phyloP scores from a whole-genome alignment of 2,329 filamentous ascomycete genomes.

The Beauveria australis region DNA sequence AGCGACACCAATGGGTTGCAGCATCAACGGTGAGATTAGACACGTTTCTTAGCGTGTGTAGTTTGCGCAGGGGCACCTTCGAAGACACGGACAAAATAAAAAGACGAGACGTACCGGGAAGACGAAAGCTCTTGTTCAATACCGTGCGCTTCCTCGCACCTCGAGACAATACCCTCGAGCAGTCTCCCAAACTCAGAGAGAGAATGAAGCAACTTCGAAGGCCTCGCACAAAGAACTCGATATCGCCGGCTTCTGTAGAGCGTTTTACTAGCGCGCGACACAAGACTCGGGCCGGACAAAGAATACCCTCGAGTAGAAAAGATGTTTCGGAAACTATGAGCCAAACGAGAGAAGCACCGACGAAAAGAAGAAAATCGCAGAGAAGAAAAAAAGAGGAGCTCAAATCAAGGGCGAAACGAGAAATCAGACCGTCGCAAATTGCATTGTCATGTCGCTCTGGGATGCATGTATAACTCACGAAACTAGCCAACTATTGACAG shows the following conservation, averaged over 20 bases:
- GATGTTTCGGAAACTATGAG: background rate
- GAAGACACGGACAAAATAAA: background rate
- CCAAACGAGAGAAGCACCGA: background rate
- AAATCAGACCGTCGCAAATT: slow-evolving; percentile 6
- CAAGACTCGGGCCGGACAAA: background rate
- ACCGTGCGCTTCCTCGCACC: no score
- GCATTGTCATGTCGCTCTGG: background rate
- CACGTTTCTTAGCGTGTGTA: background rate
- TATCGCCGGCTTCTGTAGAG: background rate
- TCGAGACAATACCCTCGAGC: no score
- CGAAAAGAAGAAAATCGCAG: background rate
- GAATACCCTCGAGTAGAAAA: background rate
- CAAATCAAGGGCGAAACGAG: slow-evolving; percentile 5
- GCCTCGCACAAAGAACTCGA: background rate
- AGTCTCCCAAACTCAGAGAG: no score
- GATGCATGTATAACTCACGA: background rate
- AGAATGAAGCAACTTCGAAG: background rate
- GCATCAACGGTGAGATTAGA: slow-evolving; percentile 3
- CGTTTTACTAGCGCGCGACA: background rate
- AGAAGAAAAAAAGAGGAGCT: slow-evolving; percentile 3
- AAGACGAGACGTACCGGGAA: background rate
- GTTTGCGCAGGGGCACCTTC: background rate
- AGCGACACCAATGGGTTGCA: background rate
- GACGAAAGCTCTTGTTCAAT: no score
- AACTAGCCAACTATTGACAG: background rate